Evolutionary conservation across 768 basidiomycete species (phyloP), one percentile per base, ranked within the genome.

Genomic region (Pleurotus tuber-regium): DNA sequence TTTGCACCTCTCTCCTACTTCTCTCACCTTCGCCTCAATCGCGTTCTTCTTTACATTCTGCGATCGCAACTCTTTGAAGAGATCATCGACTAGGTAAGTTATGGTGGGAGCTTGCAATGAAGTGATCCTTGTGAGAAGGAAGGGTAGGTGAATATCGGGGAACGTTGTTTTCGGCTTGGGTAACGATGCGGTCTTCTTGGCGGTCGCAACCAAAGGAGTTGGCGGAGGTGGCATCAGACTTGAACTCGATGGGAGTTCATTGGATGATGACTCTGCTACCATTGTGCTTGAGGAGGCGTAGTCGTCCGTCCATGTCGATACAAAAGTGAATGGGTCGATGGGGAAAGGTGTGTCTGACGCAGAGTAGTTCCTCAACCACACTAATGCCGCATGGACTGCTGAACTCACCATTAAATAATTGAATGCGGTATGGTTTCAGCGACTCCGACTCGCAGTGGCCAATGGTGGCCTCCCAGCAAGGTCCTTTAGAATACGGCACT

Each of bases 41-140:
- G 88, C 82, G 43, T 84, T 87, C 75, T 92, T 93, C 73, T 86
- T 91, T 55, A 92, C 78, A 51, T 84, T 86, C 57, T 86, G 70
- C n/a, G 64, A 66, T 26, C 80, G 80, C 33, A 92, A 71, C 23
- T 86, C 86, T 55, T 85, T 80, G 59, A 84, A 80, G 57, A 92
- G 77, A 6, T 80, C 75, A 53, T 92, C 90, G 0, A 92, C 77
- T 24, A 94, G 78, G 50, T 82, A 76, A 6, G 74, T 75, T 21
- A 90, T 71, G 55, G 74, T 91, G 6, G 77, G 71, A 0, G 86
- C 82, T 47, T 82, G 76, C 16, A 89, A 70, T 19, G 72, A 67
- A 2, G 73, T 70, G 40, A 92, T 84, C 63, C 83, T 86, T n/a
- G 77, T 64, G 21, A 89, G 67, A 24, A 94, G 70, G 42, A 75